Conservation (phyloP, 2,329 filamentous ascomycete species). For the Aspergillus arachidicola region DNA sequence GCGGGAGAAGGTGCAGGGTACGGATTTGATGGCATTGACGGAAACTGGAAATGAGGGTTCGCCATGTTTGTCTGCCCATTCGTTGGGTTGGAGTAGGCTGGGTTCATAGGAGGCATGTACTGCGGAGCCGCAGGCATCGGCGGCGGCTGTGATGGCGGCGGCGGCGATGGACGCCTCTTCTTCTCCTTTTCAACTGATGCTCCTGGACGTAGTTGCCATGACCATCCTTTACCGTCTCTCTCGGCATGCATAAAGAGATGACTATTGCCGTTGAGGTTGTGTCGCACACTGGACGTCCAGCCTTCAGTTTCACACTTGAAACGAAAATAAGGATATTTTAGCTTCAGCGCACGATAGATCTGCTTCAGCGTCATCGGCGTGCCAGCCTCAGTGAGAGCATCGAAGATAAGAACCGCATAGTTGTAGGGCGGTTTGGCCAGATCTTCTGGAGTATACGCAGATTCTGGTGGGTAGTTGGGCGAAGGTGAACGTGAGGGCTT, state of each 20-base stretch:
- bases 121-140: conserved; percentile 30
- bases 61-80: conserved; percentile 33
- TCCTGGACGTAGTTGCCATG: conserved; percentile 63
- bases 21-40: conserved; percentile 36
- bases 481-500: conserved; percentile 62
- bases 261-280: conserved; percentile 62
- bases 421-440: conserved; percentile 64
- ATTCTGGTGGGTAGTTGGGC: conserved; percentile 61
- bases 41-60: conserved; percentile 43
- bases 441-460: conserved; percentile 64
- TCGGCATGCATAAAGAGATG: conserved; percentile 63
- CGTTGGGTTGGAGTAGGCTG: conserved; percentile 33
- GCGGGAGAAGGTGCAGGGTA: conserved; percentile 33
- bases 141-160: conserved; percentile 36
- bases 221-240: conserved; percentile 64
- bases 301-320: conserved; percentile 66
- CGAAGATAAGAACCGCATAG: conserved; percentile 66
- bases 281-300: conserved; percentile 68
- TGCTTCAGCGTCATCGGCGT: conserved; percentile 65
- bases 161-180: conserved; percentile 52
- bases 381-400: conserved; percentile 60
- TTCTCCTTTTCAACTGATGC: conserved; percentile 63
- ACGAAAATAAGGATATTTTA: conserved; percentile 63
- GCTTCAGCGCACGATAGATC: conserved; percentile 66
- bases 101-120: conserved; percentile 39